Base-by-base conservation (phyloP, 169 alveolate genomes). In the Plasmodium knowlesi region DNA sequence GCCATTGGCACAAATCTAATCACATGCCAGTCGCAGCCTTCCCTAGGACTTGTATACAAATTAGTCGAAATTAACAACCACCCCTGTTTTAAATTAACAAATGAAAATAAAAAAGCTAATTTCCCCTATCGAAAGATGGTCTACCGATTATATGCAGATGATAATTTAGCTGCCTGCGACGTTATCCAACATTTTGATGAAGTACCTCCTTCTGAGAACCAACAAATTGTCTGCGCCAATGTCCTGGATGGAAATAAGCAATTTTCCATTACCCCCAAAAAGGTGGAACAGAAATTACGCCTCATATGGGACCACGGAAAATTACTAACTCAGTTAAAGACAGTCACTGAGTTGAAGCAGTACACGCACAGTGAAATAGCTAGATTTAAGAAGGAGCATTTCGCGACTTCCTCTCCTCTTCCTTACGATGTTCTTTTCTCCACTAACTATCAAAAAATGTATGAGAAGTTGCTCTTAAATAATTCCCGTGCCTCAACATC, bases 1-100 rank as follows among this genome's bases (percentile, higher is more conserved):
- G 99, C 99, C 10, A 97, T 98, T 71, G 99, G 99, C 1, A 98
- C 99, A 37, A 96, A 98, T 80, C 92, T 98, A 54, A 99, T 98
- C 16, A 98, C 99, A 12, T 98, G 99, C 95, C 97, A 97, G 90
- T 96, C 98, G 43, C 97, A 98, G 79, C 99, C 99, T 0, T 99
- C 99, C 2, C 91, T 98, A 22, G 99, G 99, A 6, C 95, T 93
- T 93, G 98, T 98, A 37, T 98, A 97, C 93, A 98, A 98, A 89
- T 91, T 98, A 37, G 98, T 97, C 14, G 98, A 97, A 83, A 96
- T 97, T 41, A 95, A 97, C 67, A 97, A 97, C 19, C 61, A 84
- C 0, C 98, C 99, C 0, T 91, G 98, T 84, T 97, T 97, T 94
- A 98, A 98, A 84, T 95, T 98, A 50, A 97, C 99, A 16, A 96